Evolutionary conservation across 306 rosid genomes (phyloP).

Genomic region (Glycyrrhiza uralensis): DNA sequence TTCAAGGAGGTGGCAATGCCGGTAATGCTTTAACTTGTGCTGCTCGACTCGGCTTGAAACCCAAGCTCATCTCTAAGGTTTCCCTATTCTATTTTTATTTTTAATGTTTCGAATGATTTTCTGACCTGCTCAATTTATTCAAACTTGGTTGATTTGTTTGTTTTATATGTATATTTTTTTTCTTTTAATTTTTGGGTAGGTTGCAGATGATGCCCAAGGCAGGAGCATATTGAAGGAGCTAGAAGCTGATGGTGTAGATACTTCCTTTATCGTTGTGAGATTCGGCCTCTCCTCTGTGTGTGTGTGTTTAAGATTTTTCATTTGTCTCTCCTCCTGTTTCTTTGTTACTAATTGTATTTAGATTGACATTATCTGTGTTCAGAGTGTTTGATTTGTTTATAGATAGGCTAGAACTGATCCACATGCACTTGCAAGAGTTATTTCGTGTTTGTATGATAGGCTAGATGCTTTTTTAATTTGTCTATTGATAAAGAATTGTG

Average conservation of each 20-base stretch:
- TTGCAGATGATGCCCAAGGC: constrained; percentile 79
- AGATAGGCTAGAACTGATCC: neutral
- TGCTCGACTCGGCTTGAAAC: constrained; percentile 76
- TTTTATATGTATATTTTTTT: too few relatives aligned
- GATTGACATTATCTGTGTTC: neutral
- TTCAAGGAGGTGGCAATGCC: constrained; percentile 93
- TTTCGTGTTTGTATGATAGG: neutral
- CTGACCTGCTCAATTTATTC: neutral
- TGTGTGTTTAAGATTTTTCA: neutral
- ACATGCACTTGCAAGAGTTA: neutral
- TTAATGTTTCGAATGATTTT: neutral
- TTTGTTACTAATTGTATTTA: neutral
- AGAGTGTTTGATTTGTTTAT: neutral
- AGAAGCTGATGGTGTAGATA: constrained; percentile 74
- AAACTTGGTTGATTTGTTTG: neutral
- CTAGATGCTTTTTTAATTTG: neutral
- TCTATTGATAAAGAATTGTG: neutral
- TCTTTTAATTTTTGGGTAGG: constrained; percentile 31
- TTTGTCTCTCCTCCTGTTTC: too few relatives aligned
- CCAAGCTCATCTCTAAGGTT: constrained; percentile 82
- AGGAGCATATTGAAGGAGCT: constrained; percentile 62
- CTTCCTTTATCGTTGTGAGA: constrained; percentile 60
- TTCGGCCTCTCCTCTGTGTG: neutral
- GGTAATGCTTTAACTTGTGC: constrained; percentile 82
- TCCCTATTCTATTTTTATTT: neutral